phyloP scores from a whole-genome alignment of 2,329 filamentous ascomycete species.

The Diaporthe citriasiana region DNA sequence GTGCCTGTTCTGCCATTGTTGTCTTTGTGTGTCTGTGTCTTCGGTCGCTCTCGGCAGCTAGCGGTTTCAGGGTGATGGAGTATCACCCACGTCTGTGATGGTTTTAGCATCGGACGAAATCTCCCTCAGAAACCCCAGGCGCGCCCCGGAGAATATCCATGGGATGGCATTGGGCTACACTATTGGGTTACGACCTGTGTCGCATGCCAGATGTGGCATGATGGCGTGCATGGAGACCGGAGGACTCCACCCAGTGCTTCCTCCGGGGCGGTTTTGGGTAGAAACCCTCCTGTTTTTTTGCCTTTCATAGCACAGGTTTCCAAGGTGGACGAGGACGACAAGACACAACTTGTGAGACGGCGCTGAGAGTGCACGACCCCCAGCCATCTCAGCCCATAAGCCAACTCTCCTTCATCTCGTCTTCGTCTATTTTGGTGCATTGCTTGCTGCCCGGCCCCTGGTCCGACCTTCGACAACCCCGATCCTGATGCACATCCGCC shows the following conservation, averaged over 20 bases:
- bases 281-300: slow-evolving; percentile 35
- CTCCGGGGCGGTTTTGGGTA: slow-evolving; percentile 22
- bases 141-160: neutral
- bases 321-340: neutral
- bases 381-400: neutral
- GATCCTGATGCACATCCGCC: neutral
- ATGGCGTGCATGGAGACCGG: slow-evolving; percentile 12
- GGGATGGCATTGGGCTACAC: slow-evolving; percentile 13
- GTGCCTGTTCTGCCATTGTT: neutral
- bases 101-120: slow-evolving; percentile 33
- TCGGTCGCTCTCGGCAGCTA: slow-evolving; percentile 31
- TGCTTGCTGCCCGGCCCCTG: slow-evolving; percentile 5
- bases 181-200: neutral
- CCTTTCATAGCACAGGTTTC: slow-evolving; percentile 15
- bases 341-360: slow-evolving; percentile 24
- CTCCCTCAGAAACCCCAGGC: slow-evolving; percentile 33
- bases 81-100: slow-evolving; percentile 24
- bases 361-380: slow-evolving; percentile 14
- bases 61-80: slow-evolving; percentile 41
- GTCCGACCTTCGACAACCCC: slow-evolving; percentile 20
- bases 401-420: slow-evolving; percentile 29
- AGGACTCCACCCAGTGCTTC: neutral
- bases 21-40: neutral
- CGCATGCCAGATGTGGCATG: slow-evolving; percentile 26
- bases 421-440: slow-evolving; percentile 20